Conservation (phyloP, 805 yeast genomes). For the Saturnispora mendoncae region DNA sequence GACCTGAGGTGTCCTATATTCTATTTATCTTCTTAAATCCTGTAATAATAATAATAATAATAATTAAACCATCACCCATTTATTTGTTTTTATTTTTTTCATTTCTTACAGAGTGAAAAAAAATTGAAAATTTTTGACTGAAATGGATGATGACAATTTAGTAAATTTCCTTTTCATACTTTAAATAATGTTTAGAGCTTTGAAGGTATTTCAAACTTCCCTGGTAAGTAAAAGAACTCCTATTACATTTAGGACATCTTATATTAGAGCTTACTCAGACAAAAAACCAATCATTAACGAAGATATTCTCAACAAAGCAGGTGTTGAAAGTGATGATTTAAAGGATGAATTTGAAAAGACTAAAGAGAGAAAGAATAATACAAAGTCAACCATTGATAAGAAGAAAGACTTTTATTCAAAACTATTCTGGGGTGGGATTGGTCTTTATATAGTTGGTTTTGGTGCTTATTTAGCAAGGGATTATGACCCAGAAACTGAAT, state of each 20-base stretch:
- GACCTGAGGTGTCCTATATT: constrained; percentile 87
- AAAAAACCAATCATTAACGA: constrained; percentile 51
- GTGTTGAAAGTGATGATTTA: constrained; percentile 33
- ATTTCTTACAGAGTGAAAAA: neutral
- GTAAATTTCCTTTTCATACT: neutral
- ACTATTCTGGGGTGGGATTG: constrained; percentile 41
- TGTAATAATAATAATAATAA: too few relatives aligned
- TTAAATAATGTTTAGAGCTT: neutral
- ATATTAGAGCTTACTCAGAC: constrained; percentile 13
- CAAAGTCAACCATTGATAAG: constrained; percentile 60
- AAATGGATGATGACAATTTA: neutral
- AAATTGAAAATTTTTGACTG: neutral
- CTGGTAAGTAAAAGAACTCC: neutral
- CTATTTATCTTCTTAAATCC: neutral
- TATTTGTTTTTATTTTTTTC: too few relatives aligned
- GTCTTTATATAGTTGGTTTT: constrained; percentile 40
- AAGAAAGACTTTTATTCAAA: constrained; percentile 79
- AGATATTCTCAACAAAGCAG: constrained; percentile 75
- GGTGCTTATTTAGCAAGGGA: constrained; percentile 66
- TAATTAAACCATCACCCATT: too few relatives aligned
- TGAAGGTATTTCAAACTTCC: neutral
- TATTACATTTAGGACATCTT: neutral
- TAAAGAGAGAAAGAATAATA: constrained; percentile 43
- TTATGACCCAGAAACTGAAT: constrained; percentile 74
- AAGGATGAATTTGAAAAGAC: constrained; percentile 29